Evolutionary conservation across 2,329 filamentous ascomycete genomes (phyloP).

Genomic region (Phoma herbarum): DNA sequence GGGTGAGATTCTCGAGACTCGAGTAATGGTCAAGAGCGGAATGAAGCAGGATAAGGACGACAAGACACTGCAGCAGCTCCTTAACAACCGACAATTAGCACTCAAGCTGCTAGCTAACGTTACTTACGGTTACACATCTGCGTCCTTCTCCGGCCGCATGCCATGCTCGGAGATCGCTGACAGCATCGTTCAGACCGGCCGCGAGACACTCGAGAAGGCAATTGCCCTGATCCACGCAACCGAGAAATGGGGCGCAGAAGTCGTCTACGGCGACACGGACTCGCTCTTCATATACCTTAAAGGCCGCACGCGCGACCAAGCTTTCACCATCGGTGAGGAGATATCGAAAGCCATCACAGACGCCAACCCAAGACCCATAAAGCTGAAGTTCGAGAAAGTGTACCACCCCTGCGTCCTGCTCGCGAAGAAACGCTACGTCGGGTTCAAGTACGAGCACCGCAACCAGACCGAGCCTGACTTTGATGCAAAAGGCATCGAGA

Average conservation of each 20-base stretch:
- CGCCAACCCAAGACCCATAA: conserved; percentile 89
- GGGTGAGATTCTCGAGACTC: conserved; percentile 91
- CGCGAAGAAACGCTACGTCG: conserved; percentile 97
- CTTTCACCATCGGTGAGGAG: conserved; percentile 91
- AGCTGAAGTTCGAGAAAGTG: conserved; percentile 98
- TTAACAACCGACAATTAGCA: conserved; percentile 93
- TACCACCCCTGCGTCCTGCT: conserved; percentile 94
- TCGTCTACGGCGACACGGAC: conserved; percentile 98
- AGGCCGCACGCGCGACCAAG: conserved; percentile 84
- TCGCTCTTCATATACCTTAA: conserved; percentile 91
- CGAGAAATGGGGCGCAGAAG: conserved; percentile 88
- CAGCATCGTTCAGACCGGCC: conserved; percentile 94
- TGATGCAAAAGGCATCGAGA: conserved; percentile 98
- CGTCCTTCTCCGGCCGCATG: conserved; percentile 96
- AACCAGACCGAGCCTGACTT: conserved; percentile 84
- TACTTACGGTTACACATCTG: conserved; percentile 97
- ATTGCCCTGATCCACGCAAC: conserved; percentile 92
- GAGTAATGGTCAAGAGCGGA: conserved; percentile 96
- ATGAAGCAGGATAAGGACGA: conserved; percentile 96
- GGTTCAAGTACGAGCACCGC: conserved; percentile 90
- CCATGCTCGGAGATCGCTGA: conserved; percentile 97
- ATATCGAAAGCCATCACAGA: conserved; percentile 88
- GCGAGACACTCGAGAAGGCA: conserved; percentile 92
- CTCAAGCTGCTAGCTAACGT: conserved; percentile 98
- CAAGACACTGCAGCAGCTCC: conserved; percentile 80